Evolutionary conservation across 148 eudicot species (phyloP).

Genomic region (Polygonum maritimum): DNA sequence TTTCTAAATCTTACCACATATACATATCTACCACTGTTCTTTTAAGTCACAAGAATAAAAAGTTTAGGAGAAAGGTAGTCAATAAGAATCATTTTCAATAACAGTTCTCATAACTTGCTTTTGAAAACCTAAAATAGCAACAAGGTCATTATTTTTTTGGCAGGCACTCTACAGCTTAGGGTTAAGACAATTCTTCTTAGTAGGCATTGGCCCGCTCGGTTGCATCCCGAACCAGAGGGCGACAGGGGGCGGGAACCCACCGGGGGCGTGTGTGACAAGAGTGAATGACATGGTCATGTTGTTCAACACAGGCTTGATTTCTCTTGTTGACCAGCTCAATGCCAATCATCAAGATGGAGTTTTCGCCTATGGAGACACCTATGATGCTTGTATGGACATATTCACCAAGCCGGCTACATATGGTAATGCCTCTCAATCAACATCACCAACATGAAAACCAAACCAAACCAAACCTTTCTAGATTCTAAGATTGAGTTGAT

Average conservation of each 20-base stretch:
- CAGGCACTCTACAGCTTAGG: constrained; percentile 51
- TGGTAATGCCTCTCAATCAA: constrained; percentile 26
- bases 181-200: constrained; percentile 46
- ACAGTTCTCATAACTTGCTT: too few species aligned
- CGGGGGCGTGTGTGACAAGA: constrained; percentile 31
- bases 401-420: constrained; percentile 32
- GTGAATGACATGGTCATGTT: constrained; percentile 40
- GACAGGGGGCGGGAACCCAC: constrained; percentile 19
- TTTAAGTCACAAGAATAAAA: too few species aligned
- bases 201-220: constrained; percentile 61
- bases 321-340: constrained; percentile 46
- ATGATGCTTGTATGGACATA: constrained; percentile 40
- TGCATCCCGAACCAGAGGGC: constrained; percentile 66
- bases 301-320: constrained; percentile 45
- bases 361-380: constrained; percentile 58
- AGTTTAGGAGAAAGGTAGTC: too few species aligned
- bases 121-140: too few species aligned
- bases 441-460: background rate
- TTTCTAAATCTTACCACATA: too few species aligned
- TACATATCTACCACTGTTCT: too few species aligned
- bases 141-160: background rate
- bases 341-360: constrained; percentile 28
- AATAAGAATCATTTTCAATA: too few species aligned
- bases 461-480: background rate
- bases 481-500: background rate